phyloP scores from a whole-genome alignment of 805 yeast species.

The Soucietia sequanensis region DNA sequence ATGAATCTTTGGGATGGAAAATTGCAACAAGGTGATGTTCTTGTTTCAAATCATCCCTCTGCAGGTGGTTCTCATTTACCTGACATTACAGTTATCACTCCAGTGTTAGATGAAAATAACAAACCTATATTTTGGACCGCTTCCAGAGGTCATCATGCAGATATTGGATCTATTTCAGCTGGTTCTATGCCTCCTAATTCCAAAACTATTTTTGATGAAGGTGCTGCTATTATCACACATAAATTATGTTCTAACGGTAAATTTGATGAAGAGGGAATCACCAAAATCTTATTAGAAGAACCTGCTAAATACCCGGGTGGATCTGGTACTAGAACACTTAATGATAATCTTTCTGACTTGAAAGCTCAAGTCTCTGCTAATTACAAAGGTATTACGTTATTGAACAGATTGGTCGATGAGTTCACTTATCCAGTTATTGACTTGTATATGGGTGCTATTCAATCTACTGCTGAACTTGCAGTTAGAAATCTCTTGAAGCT shows the following conservation, averaged over 20 bases:
- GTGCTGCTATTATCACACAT: slow-evolving; percentile 82
- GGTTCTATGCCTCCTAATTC: slow-evolving; percentile 96
- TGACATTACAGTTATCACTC: slow-evolving; percentile 84
- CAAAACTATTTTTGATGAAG: slow-evolving; percentile 81
- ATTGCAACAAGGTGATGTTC: slow-evolving; percentile 40
- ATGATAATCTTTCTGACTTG: slow-evolving; percentile 72
- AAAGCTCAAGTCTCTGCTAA: slow-evolving; percentile 74
- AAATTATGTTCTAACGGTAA: slow-evolving; percentile 64
- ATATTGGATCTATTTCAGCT: slow-evolving; percentile 88
- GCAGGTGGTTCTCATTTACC: slow-evolving; percentile 47
- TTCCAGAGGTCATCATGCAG: slow-evolving; percentile 94
- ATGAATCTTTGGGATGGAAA: slow-evolving; percentile 39
- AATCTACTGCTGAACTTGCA: slow-evolving; percentile 32
- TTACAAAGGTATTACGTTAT: slow-evolving; percentile 73
- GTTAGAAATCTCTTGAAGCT: slow-evolving; percentile 30
- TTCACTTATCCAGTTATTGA: slow-evolving; percentile 47
- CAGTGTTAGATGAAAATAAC: slow-evolving; percentile 54
- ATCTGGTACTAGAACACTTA: slow-evolving; percentile 81
- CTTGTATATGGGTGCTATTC: slow-evolving; percentile 37
- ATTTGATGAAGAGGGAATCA: slow-evolving; percentile 73
- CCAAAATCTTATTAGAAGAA: slow-evolving; percentile 58
- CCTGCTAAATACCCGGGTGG: slow-evolving; percentile 86
- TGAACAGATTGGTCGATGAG: slow-evolving; percentile 59
- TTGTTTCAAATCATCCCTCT: slow-evolving; percentile 42
- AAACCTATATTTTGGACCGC: slow-evolving; percentile 84